Base-by-base conservation (phyloP, 345 rosid genomes). In the Syzygium oleosum region DNA sequence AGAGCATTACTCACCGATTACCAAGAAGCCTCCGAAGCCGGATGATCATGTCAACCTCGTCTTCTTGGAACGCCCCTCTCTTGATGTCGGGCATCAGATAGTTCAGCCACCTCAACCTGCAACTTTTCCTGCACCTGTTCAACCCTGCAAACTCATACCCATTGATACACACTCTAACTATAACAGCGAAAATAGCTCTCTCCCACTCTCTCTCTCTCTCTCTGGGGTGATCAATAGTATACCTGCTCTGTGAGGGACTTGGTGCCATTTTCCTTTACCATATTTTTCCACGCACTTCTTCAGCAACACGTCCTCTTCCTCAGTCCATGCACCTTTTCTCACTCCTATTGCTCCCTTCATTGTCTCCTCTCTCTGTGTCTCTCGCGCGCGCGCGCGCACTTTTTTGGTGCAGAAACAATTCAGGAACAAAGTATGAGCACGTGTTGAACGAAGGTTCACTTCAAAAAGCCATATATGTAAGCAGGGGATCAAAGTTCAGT, bases 101-200 rank as follows among this genome's bases (percentile, higher is more conserved):
- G 87, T 94, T 94, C 89, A 94, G 89, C 95, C 95, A 94, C 89
- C 96, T 89, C 59, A 94, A 83, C 88, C 95, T 88, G 79, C 96
- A 94, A 85, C 95, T 93, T 84, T 93, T 94, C 23, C 96, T 91
- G 88, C 96, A 93, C 29, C 94, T 92, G 17, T 93, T 93, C 61
- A 94, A 87, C 29, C 96, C 96, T 94, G 85, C 52, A 85, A 83
- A 31, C 31, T 21, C 46, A 58, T 41, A 38, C 53, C 34, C 73
- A 54, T 68, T 29, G 52, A 87, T 51, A 34, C 46, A 84, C 8
- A 34, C 61, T 4, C 56, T 51, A 12, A 27, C 7, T 21, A 51
- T 14, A 23, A n/a, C 14, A 83, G 25, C 9, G 13, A 73, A 73
- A 34, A 52, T 63, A 63, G 23, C 41, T 29, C 38, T 14, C 77